Evolutionary conservation across 2,329 filamentous ascomycete species (phyloP).

Genomic region (Aspergillus glaucus): DNA sequence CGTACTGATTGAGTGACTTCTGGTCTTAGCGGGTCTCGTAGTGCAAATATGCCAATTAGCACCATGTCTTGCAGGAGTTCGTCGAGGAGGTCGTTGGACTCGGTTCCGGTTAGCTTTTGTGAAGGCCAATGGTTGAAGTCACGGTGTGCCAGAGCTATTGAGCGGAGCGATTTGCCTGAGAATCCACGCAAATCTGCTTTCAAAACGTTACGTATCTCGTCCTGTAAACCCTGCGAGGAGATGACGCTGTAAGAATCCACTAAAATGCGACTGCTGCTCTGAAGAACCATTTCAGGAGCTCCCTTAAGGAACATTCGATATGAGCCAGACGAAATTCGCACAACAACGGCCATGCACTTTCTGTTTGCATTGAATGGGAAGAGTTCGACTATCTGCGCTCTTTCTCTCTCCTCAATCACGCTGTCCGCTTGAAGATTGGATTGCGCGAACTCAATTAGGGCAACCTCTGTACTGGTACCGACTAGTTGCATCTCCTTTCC

Average conservation of each 20-base stretch:
- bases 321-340: slow-evolving; percentile 49
- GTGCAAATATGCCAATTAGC: slow-evolving; percentile 66
- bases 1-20: slow-evolving; percentile 69
- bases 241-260: slow-evolving; percentile 49
- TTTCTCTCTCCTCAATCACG: slow-evolving; percentile 56
- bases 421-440: slow-evolving; percentile 60
- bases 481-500: slow-evolving; percentile 53
- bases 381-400: slow-evolving; percentile 50
- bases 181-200: slow-evolving; percentile 61
- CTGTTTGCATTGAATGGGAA: slow-evolving; percentile 57
- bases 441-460: slow-evolving; percentile 61
- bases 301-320: slow-evolving; percentile 54
- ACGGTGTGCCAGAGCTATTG: slow-evolving; percentile 75
- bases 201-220: slow-evolving; percentile 62
- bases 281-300: slow-evolving; percentile 46
- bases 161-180: slow-evolving; percentile 58
- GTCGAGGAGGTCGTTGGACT: slow-evolving; percentile 58
- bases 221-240: slow-evolving; percentile 51
- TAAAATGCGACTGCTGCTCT: slow-evolving; percentile 49
- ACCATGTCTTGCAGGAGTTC: slow-evolving; percentile 62
- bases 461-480: slow-evolving; percentile 73
- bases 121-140: slow-evolving; percentile 85
- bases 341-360: slow-evolving; percentile 64
- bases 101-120: slow-evolving; percentile 51
- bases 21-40: slow-evolving; percentile 71